phyloP scores from a whole-genome alignment of 2,329 filamentous ascomycete genomes.

The Pseudogymnoascus sp. region DNA sequence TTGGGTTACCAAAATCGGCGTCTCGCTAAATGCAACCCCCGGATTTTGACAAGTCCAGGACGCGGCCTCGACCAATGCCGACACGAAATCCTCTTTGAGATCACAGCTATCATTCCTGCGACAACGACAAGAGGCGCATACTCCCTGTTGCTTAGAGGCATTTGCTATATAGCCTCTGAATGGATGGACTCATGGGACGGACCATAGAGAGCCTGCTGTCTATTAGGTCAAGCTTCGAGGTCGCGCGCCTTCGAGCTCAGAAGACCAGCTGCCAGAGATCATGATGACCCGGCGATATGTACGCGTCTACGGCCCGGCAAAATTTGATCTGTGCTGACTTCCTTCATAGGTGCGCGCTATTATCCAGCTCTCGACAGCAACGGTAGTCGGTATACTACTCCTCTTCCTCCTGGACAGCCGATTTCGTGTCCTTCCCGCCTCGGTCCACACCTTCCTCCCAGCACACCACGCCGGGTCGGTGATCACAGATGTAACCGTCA shows the following conservation, averaged over 20 bases:
- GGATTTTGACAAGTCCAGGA: not conserved
- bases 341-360: conserved; percentile 37
- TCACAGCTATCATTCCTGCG: not conserved
- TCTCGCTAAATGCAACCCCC: conserved; percentile 2
- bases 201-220: conserved; percentile 6
- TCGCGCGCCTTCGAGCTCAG: not conserved
- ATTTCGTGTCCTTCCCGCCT: conserved; percentile 60
- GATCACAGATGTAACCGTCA: conserved; percentile 63
- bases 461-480: conserved; percentile 61
- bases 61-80: not conserved
- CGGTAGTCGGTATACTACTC: conserved; percentile 46
- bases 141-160: conserved; percentile 1
- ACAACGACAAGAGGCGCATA: not conserved
- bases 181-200: conserved; percentile 6
- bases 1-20: conserved; percentile 1
- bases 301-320: not conserved
- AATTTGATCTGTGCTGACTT: not conserved
- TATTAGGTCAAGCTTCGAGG: conserved; percentile 6
- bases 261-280: not conserved
- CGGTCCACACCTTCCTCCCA: conserved; percentile 62
- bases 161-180: not conserved
- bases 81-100: not conserved
- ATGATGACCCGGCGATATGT: conserved; percentile 8
- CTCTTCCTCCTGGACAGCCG: conserved; percentile 60
- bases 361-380: conserved; percentile 26